A percentile compares a stretch with the other conserved stretches of the same genome.
phyloP scores from a whole-genome alignment of 2,329 filamentous ascomycete genomes.

The Pseudogymnoascus sp. region DNA sequence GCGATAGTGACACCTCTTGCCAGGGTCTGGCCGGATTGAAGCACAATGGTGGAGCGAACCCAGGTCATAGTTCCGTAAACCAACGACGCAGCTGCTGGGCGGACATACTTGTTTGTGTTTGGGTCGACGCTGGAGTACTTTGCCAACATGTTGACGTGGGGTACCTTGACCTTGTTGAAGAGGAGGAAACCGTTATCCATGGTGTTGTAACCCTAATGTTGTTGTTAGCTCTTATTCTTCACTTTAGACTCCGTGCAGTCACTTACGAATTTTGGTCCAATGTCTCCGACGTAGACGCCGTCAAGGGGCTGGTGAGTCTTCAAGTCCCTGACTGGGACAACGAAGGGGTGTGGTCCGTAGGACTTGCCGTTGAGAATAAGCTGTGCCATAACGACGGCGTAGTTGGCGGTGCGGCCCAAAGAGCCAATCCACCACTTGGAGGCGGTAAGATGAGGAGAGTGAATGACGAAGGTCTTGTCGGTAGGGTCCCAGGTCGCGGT shows the following conservation, averaged over 20 bases:
- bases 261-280: constrained; percentile 64
- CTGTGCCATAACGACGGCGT: constrained; percentile 74
- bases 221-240: not conserved
- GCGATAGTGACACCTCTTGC: constrained; percentile 73
- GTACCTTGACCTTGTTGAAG: constrained; percentile 69
- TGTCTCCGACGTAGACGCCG: constrained; percentile 68
- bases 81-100: constrained; percentile 58
- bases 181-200: constrained; percentile 79
- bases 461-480: constrained; percentile 67
- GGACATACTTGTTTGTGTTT: constrained; percentile 59
- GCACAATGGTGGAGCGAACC: constrained; percentile 66
- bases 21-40: constrained; percentile 64
- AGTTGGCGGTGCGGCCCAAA: constrained; percentile 66
- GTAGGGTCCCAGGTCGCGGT: constrained; percentile 58
- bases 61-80: constrained; percentile 72
- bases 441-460: constrained; percentile 66
- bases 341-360: constrained; percentile 70
- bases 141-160: constrained; percentile 66
- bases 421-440: constrained; percentile 85
- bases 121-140: constrained; percentile 64
- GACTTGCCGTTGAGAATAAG: constrained; percentile 60
- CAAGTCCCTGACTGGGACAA: constrained; percentile 65
- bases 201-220: constrained; percentile 53
- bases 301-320: constrained; percentile 63
- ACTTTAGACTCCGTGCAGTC: not conserved